Evolutionary conservation across 2,329 filamentous ascomycete genomes (phyloP), one percentile per base, ranked within the genome.

Genomic region (Sordariomycetes sp.): DNA sequence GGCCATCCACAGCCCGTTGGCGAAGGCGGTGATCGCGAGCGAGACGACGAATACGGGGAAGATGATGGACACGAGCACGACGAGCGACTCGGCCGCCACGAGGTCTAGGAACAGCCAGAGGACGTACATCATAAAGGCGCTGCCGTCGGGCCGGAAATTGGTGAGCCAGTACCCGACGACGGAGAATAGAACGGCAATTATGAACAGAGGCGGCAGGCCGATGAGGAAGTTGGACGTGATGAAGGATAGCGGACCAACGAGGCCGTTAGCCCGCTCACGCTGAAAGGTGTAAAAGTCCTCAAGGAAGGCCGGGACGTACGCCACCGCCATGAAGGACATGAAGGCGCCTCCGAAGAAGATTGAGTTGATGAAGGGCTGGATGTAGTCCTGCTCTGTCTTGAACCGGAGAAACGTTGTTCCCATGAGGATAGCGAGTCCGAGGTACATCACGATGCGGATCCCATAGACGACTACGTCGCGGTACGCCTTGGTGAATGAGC

Each of bases 1-100:
- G 55, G 80, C 84, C 89, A 95, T 95, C 89, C 89, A 95, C 7
- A 95, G 74, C 0, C 89, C 90, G 69, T 95, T 95, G 24, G 87
- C 86, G 65, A 95, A 95, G 0, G 90, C 89, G 0, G 87, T 87
- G 1, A 90, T 74, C 0, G 90, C 89, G 0, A 95, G 80, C 0
- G 87, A 76, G 52, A 92, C 80, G 54, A 95, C 89, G 62, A 95
- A 95, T 60, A 84, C 86, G 0, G 88, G 88, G 61, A 90, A 84
- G 1, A 94, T 68, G 1, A 79, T 81, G 0, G 84, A 81, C 24
- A 94, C 74, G 32, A 95, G 75, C 2, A 95, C 87, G 25, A 95
- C 89, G 0, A 95, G 80, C 0, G 86, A 86, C 70, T 94, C 89
- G 22, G 89, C 89, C 0, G 89, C 89, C 2, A 95, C 70, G 0